These are phyloP conservation scores for Sporothrix phasma DNA, from an alignment of 2,329 filamentous ascomycete species.

Conservation along the genomic window DNA sequence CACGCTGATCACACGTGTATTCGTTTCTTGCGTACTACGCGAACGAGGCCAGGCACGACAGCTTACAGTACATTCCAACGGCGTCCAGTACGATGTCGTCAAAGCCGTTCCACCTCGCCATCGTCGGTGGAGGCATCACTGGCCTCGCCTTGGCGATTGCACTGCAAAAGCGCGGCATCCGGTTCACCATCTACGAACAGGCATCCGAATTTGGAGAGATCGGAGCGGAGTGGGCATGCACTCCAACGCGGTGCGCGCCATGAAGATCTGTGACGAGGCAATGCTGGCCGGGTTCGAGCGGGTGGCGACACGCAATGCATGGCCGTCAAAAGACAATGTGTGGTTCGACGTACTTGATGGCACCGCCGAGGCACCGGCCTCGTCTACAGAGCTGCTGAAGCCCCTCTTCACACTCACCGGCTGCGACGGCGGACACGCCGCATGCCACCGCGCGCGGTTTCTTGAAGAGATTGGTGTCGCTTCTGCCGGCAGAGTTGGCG, in stretches of 20 bases:
- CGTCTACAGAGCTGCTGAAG: neutral
- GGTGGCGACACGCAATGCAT: constrained; percentile 23
- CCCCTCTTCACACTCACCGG: constrained; percentile 20
- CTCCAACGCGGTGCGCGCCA: constrained; percentile 27
- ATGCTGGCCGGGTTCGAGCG: constrained; percentile 24
- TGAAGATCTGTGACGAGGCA: constrained; percentile 24
- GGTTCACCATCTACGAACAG: constrained; percentile 29
- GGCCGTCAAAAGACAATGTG: constrained; percentile 17
- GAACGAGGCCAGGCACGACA: no score
- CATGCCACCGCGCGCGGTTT: constrained; percentile 22
- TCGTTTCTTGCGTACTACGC: no score
- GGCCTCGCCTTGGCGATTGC: constrained; percentile 29
- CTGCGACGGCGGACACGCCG: constrained; percentile 17
- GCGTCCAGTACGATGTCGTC: neutral
- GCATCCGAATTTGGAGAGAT: constrained; percentile 28
- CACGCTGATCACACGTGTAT: no score
- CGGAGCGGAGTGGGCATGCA: constrained; percentile 29
- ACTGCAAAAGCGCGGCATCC: constrained; percentile 25
- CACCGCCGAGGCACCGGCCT: neutral
- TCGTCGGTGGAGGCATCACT: constrained; percentile 33
- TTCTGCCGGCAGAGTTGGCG: constrained; percentile 19
- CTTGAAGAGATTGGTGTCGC: constrained; percentile 22
- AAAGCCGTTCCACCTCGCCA: constrained; percentile 26
- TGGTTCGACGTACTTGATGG: constrained; percentile 25
- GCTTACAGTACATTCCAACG: no score